These are phyloP conservation scores for Camellia oleifera DNA, from an alignment of 179 eudicot genomes.

Conservation along the genomic window DNA sequence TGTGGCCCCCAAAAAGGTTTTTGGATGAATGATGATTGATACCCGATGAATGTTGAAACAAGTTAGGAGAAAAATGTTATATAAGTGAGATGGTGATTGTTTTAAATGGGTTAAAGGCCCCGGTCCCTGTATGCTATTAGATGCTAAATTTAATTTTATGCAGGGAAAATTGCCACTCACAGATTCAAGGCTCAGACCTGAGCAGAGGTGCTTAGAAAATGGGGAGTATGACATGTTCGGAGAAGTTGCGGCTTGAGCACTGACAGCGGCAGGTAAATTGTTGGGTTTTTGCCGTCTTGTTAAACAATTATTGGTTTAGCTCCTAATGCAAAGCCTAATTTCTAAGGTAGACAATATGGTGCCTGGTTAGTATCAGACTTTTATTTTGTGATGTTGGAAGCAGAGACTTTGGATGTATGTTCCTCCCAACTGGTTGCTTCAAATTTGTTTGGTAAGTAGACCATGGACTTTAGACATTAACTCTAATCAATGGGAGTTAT, in stretches of 20 bases:
- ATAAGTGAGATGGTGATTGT: neutral
- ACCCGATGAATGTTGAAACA: neutral
- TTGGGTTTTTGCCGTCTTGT: neutral
- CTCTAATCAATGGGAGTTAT: neutral
- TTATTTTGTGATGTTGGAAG: neutral
- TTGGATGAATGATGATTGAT: neutral
- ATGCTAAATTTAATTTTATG: slow-evolving; percentile 4
- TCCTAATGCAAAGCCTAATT: neutral
- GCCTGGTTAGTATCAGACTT: neutral
- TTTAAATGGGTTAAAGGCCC: neutral
- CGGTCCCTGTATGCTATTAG: neutral
- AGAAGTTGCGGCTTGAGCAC: slow-evolving; percentile 65
- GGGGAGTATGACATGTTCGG: slow-evolving; percentile 61
- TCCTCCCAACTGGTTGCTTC: neutral
- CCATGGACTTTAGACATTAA: too few species aligned
- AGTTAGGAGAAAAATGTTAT: neutral
- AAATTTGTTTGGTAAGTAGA: neutral
- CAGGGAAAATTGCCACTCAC: slow-evolving; percentile 71
- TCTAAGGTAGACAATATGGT: neutral
- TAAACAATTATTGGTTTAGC: neutral
- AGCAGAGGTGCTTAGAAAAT: slow-evolving; percentile 63
- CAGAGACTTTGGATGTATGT: neutral
- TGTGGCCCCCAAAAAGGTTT: neutral
- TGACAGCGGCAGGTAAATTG: slow-evolving; percentile 73
- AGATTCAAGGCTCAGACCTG: slow-evolving; percentile 71